Percentiles rank a stretch among this genome's conserved stretches.
Conservation (phyloP, 257 asterid genomes). For the Penstemon davidsonii region DNA sequence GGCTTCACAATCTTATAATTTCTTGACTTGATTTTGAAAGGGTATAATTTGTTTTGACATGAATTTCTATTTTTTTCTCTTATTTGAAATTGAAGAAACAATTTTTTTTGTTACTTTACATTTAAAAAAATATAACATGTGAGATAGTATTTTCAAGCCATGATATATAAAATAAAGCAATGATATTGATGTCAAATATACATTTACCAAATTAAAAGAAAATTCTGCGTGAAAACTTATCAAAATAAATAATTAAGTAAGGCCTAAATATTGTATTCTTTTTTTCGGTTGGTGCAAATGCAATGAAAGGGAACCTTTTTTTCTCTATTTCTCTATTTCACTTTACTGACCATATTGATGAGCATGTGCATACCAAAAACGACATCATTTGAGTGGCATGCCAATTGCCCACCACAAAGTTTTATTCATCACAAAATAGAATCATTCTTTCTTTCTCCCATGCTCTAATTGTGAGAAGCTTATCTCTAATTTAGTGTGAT, state of each 20-base stretch:
- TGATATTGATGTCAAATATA: no score
- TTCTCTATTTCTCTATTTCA: constrained; percentile 4
- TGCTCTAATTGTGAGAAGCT: constrained; percentile 14
- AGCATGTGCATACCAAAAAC: constrained; percentile 66
- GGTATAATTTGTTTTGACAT: no score
- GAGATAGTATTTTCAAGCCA: no score
- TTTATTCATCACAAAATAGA: constrained; percentile 22
- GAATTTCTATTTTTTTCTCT: no score
- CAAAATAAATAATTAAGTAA: no score
- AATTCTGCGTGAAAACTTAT: no score
- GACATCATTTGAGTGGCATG: constrained; percentile 64
- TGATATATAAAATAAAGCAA: no score
- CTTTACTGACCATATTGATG: constrained; percentile 38
- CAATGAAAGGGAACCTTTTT: not conserved
- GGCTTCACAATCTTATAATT: not conserved
- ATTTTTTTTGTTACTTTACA: no score
- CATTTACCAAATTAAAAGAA: no score
- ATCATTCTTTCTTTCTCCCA: constrained; percentile 13
- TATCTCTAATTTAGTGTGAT: constrained; percentile 27
- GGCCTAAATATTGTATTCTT: no score
- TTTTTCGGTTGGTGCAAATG: not conserved
- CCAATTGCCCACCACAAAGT: constrained; percentile 32
- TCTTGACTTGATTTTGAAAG: not conserved
- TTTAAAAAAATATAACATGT: no score
- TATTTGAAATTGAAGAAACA: no score